Percentiles rank a stretch among this genome's conserved stretches.
Evolutionary conservation across 306 rosid species (phyloP).

Genomic region (Casuarina glauca): DNA sequence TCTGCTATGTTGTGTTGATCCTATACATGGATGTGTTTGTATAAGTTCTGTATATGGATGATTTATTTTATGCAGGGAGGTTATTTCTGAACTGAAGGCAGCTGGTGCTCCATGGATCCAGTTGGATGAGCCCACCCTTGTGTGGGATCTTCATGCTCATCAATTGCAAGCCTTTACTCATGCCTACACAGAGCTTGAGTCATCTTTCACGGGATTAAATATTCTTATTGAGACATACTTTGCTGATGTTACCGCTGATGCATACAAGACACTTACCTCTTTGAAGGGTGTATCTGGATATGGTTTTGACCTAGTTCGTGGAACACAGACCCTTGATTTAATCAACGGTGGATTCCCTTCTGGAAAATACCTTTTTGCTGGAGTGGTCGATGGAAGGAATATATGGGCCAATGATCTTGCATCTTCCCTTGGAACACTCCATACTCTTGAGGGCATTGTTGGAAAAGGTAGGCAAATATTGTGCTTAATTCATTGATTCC

Average conservation of each 20-base stretch:
- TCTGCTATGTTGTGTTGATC: slow-evolving; percentile 10
- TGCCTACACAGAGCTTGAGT: slow-evolving; percentile 64
- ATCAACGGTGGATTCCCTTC: slow-evolving; percentile 73
- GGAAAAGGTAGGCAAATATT: slow-evolving; percentile 59
- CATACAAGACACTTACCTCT: slow-evolving; percentile 67
- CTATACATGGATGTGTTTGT: neutral
- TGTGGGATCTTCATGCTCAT: slow-evolving; percentile 66
- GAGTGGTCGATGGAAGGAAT: slow-evolving; percentile 89
- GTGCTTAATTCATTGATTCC: slow-evolving; percentile 9
- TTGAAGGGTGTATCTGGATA: slow-evolving; percentile 73
- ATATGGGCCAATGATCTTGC: slow-evolving; percentile 84
- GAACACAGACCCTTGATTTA: slow-evolving; percentile 70
- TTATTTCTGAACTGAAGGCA: slow-evolving; percentile 68
- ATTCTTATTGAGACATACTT: slow-evolving; percentile 76
- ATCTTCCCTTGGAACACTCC: slow-evolving; percentile 55
- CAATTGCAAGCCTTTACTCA: slow-evolving; percentile 62
- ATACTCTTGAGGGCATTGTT: slow-evolving; percentile 55
- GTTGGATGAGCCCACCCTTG: slow-evolving; percentile 85
- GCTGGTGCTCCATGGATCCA: slow-evolving; percentile 88
- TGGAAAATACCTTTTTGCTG: slow-evolving; percentile 78
- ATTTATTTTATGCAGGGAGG: slow-evolving; percentile 54
- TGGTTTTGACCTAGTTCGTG: slow-evolving; percentile 86
- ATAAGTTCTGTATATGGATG: slow-evolving; percentile 4
- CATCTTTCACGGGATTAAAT: slow-evolving; percentile 65
- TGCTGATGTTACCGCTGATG: slow-evolving; percentile 72